Conservation (phyloP, 768 basidiomycete genomes). For the Mycena polygramma region DNA sequence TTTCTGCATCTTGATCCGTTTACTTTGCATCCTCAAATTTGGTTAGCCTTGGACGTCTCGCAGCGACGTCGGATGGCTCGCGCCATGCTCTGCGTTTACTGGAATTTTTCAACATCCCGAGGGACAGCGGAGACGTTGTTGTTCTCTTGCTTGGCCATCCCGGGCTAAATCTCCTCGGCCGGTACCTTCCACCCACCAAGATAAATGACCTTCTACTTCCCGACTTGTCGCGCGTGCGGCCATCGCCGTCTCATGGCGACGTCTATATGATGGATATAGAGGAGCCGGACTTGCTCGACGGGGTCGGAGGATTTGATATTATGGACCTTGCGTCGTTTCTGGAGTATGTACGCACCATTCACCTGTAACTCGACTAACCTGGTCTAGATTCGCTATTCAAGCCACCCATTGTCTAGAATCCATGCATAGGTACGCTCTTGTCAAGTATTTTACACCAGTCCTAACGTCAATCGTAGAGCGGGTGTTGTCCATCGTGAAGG, state of each 20-base stretch:
- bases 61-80: constrained; percentile 62
- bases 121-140: constrained; percentile 73
- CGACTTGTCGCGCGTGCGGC: constrained; percentile 60
- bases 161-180: constrained; percentile 75
- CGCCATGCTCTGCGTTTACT: constrained; percentile 69
- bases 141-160: constrained; percentile 81
- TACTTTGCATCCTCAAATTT: neutral
- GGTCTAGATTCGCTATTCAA: constrained; percentile 76
- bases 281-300: constrained; percentile 61
- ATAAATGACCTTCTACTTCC: constrained; percentile 77
- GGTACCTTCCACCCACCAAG: constrained; percentile 77
- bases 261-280: constrained; percentile 63
- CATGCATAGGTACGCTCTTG: constrained; percentile 59
- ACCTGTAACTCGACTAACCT: constrained; percentile 9
- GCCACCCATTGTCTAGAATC: constrained; percentile 79
- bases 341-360: constrained; percentile 60
- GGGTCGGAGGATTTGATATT: constrained; percentile 72
- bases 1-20: constrained; percentile 11
- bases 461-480: constrained; percentile 48
- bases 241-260: constrained; percentile 61
- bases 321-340: constrained; percentile 85
- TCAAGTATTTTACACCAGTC: neutral
- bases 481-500: constrained; percentile 81
- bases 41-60: constrained; percentile 64
- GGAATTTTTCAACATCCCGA: constrained; percentile 77